A percentile compares a stretch with the other conserved stretches of the same genome.
These are phyloP conservation scores for Leccinum subrobustum DNA, from an alignment of 1,284 basidiomycete genomes.

Conservation along the genomic window DNA sequence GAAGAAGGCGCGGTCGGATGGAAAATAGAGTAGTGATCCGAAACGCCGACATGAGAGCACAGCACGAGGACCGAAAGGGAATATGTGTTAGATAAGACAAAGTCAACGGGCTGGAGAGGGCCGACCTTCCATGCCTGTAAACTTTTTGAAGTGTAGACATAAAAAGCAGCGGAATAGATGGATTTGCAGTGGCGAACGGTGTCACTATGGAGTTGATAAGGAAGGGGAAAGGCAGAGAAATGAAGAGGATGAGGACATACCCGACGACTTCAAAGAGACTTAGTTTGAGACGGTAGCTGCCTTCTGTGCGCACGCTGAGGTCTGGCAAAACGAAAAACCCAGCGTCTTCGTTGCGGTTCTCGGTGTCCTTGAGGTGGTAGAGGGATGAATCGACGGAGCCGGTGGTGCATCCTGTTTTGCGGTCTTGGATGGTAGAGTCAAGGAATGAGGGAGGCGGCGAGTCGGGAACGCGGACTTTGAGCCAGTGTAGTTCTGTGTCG, in stretches of 20 bases:
- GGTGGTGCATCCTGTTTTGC: constrained; percentile 86
- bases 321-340: constrained; percentile 92
- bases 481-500: constrained; percentile 77
- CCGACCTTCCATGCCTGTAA: constrained; percentile 89
- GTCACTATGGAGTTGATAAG: constrained; percentile 45
- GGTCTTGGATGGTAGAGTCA: constrained; percentile 49
- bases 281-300: constrained; percentile 84
- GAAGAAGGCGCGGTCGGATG: constrained; percentile 8
- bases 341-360: constrained; percentile 79
- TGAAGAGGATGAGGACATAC: constrained; percentile 43
- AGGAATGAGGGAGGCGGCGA: neutral
- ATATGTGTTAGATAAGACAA: constrained; percentile 25
- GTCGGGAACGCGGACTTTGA: constrained; percentile 54
- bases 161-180: constrained; percentile 83
- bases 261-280: constrained; percentile 92
- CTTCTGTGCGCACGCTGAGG: constrained; percentile 87
- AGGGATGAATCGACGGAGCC: constrained; percentile 89
- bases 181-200: constrained; percentile 89
- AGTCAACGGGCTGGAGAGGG: constrained; percentile 1
- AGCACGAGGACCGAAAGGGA: constrained; percentile 12
- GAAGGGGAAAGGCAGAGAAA: neutral
- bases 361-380: constrained; percentile 94
- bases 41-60: constrained; percentile 8
- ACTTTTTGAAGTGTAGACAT: constrained; percentile 95
- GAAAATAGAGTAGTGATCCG: constrained; percentile 25